These are phyloP conservation scores for Thyridium curvatum DNA, from an alignment of 2,329 filamentous ascomycete genomes.

Conservation along the genomic window DNA sequence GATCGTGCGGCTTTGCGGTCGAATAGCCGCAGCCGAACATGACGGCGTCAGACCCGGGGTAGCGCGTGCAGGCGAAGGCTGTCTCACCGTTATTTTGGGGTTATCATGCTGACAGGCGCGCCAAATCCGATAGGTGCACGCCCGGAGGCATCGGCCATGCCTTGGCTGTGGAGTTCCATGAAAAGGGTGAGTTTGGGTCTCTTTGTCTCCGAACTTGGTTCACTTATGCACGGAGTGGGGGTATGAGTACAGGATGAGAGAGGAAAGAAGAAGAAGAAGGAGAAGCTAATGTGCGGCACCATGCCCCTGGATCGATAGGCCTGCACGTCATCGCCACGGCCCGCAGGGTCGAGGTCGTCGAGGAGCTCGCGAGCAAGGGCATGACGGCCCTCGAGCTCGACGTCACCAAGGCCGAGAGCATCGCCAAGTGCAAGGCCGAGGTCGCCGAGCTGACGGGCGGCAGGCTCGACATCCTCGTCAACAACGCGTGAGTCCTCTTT, in stretches of 20 bases:
- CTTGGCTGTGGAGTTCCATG: slow-evolving; percentile 45
- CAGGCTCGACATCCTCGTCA: slow-evolving; percentile 51
- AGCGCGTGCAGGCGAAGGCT: neutral
- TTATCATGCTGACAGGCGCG: neutral
- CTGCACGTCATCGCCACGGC: slow-evolving; percentile 52
- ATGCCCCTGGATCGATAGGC: slow-evolving; percentile 31
- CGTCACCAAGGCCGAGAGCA: slow-evolving; percentile 45
- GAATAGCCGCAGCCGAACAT: too few species aligned
- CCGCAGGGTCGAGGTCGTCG: slow-evolving; percentile 40
- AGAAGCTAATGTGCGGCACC: neutral
- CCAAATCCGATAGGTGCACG: slow-evolving; percentile 42
- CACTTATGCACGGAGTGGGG: too few species aligned
- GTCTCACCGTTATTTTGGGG: neutral
- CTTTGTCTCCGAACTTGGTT: too few species aligned
- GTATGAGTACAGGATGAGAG: too few species aligned
- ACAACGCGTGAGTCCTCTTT: slow-evolving; percentile 43
- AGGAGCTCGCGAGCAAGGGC: slow-evolving; percentile 35
- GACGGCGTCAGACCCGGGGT: neutral
- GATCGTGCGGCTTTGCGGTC: too few species aligned
- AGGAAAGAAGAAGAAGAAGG: too few species aligned
- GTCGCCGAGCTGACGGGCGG: slow-evolving; percentile 43
- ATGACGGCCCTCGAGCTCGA: slow-evolving; percentile 46
- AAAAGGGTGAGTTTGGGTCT: slow-evolving; percentile 30
- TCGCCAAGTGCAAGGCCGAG: slow-evolving; percentile 38
- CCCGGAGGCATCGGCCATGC: slow-evolving; percentile 53